Evolutionary conservation across 2,329 filamentous ascomycete genomes (phyloP), one percentile per base, ranked within the genome.

Genomic region (Torrubiellomyces zombiae): DNA sequence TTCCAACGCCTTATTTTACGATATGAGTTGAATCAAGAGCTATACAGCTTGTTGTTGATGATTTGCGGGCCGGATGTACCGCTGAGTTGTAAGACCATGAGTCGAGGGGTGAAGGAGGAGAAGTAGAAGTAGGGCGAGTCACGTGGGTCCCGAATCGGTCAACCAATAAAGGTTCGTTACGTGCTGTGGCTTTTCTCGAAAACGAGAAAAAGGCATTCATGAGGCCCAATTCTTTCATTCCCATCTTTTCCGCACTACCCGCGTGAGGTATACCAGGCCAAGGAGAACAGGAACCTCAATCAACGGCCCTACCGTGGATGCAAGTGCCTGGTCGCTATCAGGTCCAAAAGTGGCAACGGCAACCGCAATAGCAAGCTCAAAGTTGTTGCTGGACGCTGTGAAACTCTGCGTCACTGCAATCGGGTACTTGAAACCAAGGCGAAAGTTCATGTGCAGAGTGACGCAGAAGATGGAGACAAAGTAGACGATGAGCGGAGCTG

Each of bases 311-410:
- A 92, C 81, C 0, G 82, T 91, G 6, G 77, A 62, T 1, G 83
- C 81, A 21, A 92, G 55, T 1, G 82, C 82, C 49, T 92, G 73
- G 24, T 83, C 71, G 38, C 78, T 86, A 20, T 76, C 55, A 0
- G 75, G 63, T 0, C 82, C 83, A 50, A 77, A 92, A 0, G 75
- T 75, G 0, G 82, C 76, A 3, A 92, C 73, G 0, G 79, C 79
- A 0, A 93, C 82, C 0, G 82, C 82, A 50, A 93, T 92, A 0
- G 83, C 81, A 14, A 93, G 55, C 54, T 93, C 83, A 40, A 93
- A 93, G 44, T 93, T 92, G 43, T 93, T 93, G 45, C 82, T 92
- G 1, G 80, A 78, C 0, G 81, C 85, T 0, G 80, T 91, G 39
- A 92, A 89, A 42, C 78, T 83, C 50, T 91, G 81, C 2, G 81